These are phyloP conservation scores for Glycine latifolia DNA, from an alignment of 306 rosid genomes.

Conservation along the genomic window DNA sequence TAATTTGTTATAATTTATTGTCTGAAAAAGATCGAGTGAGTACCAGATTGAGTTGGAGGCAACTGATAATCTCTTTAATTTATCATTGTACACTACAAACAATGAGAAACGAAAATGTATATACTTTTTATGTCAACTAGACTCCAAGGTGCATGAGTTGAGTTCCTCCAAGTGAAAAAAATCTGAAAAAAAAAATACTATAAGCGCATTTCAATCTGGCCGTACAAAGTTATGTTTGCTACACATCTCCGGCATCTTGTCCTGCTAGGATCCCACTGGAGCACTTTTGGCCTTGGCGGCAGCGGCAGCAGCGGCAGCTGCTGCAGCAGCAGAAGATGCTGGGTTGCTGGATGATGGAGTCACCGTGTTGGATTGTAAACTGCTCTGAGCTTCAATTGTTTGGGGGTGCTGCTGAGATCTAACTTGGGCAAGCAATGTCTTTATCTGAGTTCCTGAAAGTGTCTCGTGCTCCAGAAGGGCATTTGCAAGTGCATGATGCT, in stretches of 20 bases:
- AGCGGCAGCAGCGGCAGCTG: conserved; percentile 69
- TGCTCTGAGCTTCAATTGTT: conserved; percentile 54
- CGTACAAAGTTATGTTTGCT: conserved; percentile 20
- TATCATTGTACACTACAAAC: conserved; percentile 1
- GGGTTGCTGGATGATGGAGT: conserved; percentile 20
- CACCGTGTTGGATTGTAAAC: conserved; percentile 57
- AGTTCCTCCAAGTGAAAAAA: conserved; percentile 41
- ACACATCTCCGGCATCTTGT: neutral
- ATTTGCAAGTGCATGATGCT: conserved; percentile 85
- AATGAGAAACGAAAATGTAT: neutral
- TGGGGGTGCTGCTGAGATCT: conserved; percentile 48
- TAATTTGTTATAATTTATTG: neutral
- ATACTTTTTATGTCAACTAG: neutral
- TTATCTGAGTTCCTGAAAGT: conserved; percentile 78
- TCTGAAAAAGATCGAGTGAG: neutral
- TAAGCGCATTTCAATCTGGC: conserved; percentile 58
- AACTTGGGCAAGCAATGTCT: conserved; percentile 63
- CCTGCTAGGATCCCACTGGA: conserved; percentile 66
- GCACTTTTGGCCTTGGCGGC: conserved; percentile 74
- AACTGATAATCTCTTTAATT: conserved; percentile 2
- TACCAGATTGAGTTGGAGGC: neutral
- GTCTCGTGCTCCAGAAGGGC: conserved; percentile 83
- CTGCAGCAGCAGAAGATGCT: conserved; percentile 7
- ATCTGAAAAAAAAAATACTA: conserved; percentile 45
- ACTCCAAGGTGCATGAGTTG: neutral